Evolutionary conservation across 2,329 filamentous ascomycete species (phyloP).

Genomic region (Monosporascus sp.): DNA sequence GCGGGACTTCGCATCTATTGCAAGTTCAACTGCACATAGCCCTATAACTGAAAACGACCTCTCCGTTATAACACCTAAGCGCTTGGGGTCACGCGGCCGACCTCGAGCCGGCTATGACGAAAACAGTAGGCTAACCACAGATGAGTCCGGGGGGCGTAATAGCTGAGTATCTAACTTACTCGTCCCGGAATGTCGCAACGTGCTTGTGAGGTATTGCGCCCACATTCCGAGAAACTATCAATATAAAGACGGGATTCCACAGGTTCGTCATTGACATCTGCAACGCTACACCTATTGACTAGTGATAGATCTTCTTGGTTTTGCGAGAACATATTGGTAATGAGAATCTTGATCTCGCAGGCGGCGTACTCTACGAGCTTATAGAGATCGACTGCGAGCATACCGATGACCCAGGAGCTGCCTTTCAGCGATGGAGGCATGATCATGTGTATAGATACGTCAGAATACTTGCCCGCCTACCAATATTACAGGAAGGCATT

Average conservation of each 20-base stretch:
- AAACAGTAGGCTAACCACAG: slow-evolving; percentile 17
- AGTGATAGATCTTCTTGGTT: slow-evolving; percentile 34
- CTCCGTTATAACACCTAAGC: slow-evolving; percentile 5
- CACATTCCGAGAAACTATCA: slow-evolving; percentile 42
- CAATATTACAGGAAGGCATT: not conserved
- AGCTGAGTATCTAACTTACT: not conserved
- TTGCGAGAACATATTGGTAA: slow-evolving; percentile 40
- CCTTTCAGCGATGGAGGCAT: slow-evolving; percentile 42
- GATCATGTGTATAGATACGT: slow-evolving; percentile 41
- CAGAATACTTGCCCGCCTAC: slow-evolving; percentile 1
- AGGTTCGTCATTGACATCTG: slow-evolving; percentile 22
- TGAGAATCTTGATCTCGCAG: slow-evolving; percentile 38
- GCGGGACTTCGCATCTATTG: not conserved
- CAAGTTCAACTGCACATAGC: not conserved
- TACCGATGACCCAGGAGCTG: slow-evolving; percentile 40
- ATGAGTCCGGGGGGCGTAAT: not conserved
- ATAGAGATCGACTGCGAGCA: slow-evolving; percentile 41
- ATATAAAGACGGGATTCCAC: slow-evolving; percentile 40
- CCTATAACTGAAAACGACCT: not conserved
- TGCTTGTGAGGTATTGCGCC: slow-evolving; percentile 38
- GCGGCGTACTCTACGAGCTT: slow-evolving; percentile 41
- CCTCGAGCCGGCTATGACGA: slow-evolving; percentile 21
- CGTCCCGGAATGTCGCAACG: slow-evolving; percentile 37
- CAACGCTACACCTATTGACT: slow-evolving; percentile 1
- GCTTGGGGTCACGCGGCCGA: slow-evolving; percentile 18